phyloP scores from a whole-genome alignment of 1,284 basidiomycete species.

The Rhodotorula sp. region DNA sequence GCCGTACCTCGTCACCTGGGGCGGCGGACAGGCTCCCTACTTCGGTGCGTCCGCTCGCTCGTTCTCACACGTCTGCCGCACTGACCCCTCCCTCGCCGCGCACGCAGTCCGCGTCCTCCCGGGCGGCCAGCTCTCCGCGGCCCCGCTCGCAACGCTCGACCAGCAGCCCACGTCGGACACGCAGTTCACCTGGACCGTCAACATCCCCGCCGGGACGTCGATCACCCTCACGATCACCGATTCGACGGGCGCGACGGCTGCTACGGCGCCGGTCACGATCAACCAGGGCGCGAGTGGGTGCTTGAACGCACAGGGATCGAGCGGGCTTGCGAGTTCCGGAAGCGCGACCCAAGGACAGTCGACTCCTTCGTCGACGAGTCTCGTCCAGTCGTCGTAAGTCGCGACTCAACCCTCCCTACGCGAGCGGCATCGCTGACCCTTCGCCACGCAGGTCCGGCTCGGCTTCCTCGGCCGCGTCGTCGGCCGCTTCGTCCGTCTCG shows the following conservation, averaged over 20 bases:
- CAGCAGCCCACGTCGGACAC: conserved; percentile 9
- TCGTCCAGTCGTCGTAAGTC: background rate
- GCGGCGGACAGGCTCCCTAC: conserved; percentile 35
- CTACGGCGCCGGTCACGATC: conserved; percentile 17
- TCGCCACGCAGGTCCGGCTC: background rate
- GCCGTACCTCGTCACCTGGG: conserved; percentile 21
- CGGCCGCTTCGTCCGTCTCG: background rate
- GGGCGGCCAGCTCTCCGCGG: conserved; percentile 20
- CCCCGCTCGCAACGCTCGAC: conserved; percentile 16
- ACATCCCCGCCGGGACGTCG: conserved; percentile 45
- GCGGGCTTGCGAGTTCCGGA: background rate
- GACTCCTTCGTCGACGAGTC: background rate
- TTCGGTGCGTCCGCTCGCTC: conserved; percentile 11
- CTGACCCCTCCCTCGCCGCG: background rate
- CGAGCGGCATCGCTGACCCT: background rate
- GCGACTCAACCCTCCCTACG: too few species aligned
- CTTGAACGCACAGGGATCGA: conserved; percentile 2
- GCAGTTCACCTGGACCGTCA: conserved; percentile 43
- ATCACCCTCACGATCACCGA: conserved; percentile 46
- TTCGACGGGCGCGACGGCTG: conserved; percentile 35
- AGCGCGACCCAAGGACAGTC: conserved; percentile 2
- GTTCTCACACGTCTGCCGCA: background rate
- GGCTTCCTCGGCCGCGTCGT: background rate
- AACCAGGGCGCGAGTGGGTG: background rate
- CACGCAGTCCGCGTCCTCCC: conserved; percentile 26